Evolutionary conservation across 345 rosid species (phyloP).

Genomic region (Nasturtium officinale): DNA sequence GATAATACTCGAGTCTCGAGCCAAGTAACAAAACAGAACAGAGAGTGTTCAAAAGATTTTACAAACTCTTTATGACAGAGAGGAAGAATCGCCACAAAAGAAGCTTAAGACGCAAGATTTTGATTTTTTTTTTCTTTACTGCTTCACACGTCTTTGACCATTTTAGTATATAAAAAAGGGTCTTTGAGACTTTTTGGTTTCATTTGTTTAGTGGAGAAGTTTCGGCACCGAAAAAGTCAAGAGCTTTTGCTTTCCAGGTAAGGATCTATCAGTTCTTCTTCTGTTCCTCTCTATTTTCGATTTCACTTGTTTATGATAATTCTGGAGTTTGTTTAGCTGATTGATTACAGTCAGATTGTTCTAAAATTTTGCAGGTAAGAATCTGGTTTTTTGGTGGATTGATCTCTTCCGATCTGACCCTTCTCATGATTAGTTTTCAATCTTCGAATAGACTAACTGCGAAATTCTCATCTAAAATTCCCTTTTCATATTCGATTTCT

Average conservation of each 20-base stretch:
- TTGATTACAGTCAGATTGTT: not conserved
- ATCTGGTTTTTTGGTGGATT: conserved; percentile 30
- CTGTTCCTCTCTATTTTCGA: conserved; percentile 11
- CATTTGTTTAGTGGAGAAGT: conserved; percentile 35
- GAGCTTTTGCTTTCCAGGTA: conserved; percentile 43
- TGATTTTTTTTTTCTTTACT: conserved; percentile 14
- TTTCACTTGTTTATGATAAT: not conserved
- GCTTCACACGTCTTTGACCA: conserved; percentile 35
- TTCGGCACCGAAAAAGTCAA: conserved; percentile 37
- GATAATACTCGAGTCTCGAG: not conserved
- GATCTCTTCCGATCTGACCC: conserved; percentile 39
- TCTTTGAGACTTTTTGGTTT: conserved; percentile 17
- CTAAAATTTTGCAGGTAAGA: conserved; percentile 26
- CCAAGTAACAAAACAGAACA: conserved; percentile 4
- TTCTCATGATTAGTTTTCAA: conserved; percentile 85
- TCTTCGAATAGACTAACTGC: conserved; percentile 53
- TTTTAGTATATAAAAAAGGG: not conserved
- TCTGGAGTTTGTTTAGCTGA: not conserved
- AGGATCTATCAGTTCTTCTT: conserved; percentile 6
- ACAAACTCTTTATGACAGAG: conserved; percentile 26
- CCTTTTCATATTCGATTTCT: conserved; percentile 52
- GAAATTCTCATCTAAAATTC: conserved; percentile 50
- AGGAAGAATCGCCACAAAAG: conserved; percentile 42
- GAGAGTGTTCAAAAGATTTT: conserved; percentile 6
- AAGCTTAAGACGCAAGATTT: conserved; percentile 41